These are phyloP conservation scores for Pluteus cervinus DNA, from an alignment of 768 basidiomycete genomes.

Conservation along the genomic window DNA sequence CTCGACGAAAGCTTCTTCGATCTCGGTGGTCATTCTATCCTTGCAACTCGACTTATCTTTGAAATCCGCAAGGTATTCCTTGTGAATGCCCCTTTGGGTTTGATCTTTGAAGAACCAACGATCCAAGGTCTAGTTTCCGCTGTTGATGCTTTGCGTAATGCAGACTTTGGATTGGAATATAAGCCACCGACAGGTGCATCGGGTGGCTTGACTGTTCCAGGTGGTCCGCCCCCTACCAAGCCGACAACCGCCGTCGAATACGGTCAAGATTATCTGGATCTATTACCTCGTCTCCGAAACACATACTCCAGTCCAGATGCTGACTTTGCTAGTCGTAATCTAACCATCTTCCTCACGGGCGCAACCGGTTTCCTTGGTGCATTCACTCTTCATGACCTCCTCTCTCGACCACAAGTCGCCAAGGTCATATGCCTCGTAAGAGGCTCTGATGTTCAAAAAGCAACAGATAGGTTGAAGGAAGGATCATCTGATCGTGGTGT, in stretches of 20 bases:
- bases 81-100: constrained; percentile 82
- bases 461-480: constrained; percentile 62
- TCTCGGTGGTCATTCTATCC: constrained; percentile 95
- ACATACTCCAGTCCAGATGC: constrained; percentile 57
- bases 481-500: constrained; percentile 73
- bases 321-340: constrained; percentile 43
- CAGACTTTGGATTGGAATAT: constrained; percentile 70
- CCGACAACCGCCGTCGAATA: constrained; percentile 50
- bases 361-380: constrained; percentile 97
- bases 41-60: constrained; percentile 95
- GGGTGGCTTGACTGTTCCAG: constrained; percentile 11
- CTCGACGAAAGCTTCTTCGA: constrained; percentile 97
- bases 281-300: constrained; percentile 51
- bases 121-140: constrained; percentile 70
- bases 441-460: constrained; percentile 55
- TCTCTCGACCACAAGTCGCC: constrained; percentile 58
- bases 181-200: constrained; percentile 22
- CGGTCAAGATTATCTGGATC: constrained; percentile 65
- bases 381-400: constrained; percentile 79
- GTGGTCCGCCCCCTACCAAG: constrained; percentile 13
- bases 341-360: constrained; percentile 92
- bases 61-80: constrained; percentile 92
- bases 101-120: constrained; percentile 90
- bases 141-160: constrained; percentile 68
- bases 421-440: constrained; percentile 95